Evolutionary conservation across 371 early-diverging fungal species (phyloP).

Genomic region (Mortierella sp.): DNA sequence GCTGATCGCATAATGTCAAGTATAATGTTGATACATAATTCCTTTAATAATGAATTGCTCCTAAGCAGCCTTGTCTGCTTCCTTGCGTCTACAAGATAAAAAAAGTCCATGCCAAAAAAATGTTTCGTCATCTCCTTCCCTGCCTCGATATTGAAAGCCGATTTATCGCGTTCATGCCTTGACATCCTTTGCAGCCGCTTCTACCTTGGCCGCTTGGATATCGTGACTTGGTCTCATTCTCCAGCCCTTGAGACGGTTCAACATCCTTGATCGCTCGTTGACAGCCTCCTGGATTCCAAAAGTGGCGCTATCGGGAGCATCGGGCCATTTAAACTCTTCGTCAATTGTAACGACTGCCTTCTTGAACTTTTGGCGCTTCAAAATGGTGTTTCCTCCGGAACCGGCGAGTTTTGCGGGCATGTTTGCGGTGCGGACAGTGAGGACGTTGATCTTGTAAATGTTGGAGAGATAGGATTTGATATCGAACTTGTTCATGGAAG

Average conservation of each 20-base stretch:
- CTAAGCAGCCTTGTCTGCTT: constrained; percentile 2
- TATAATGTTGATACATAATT: constrained; percentile 5
- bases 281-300: constrained; percentile 69
- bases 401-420: constrained; percentile 64
- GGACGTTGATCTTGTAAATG: constrained; percentile 86
- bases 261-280: constrained; percentile 46
- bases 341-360: constrained; percentile 93
- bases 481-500: constrained; percentile 95
- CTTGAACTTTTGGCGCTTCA: constrained; percentile 76
- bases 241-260: constrained; percentile 84
- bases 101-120: not conserved
- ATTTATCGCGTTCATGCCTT: constrained; percentile 31
- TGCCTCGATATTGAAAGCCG: not conserved
- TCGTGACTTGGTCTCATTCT: constrained; percentile 64
- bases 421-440: constrained; percentile 94
- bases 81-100: not conserved
- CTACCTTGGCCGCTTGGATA: constrained; percentile 51
- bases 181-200: constrained; percentile 24
- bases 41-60: not conserved
- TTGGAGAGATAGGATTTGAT: constrained; percentile 88
- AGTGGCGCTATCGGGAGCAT: constrained; percentile 70
- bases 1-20: not conserved
- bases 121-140: not conserved
- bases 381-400: constrained; percentile 63
- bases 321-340: constrained; percentile 88